Conservation (phyloP, 257 asterid species). For the Penstemon eatonii region DNA sequence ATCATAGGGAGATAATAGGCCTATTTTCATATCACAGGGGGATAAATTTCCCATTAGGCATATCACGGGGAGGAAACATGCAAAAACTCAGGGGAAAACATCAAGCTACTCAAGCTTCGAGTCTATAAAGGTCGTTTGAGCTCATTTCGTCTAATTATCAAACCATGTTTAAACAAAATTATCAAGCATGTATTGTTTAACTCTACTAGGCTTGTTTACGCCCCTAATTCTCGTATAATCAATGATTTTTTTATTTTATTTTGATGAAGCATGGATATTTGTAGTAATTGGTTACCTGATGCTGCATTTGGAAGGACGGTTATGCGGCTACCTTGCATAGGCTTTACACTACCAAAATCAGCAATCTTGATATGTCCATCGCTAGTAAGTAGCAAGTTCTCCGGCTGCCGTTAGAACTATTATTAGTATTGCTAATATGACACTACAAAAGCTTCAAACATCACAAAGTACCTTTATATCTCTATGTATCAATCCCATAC, state of each 20-base stretch:
- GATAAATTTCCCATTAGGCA: too few species aligned
- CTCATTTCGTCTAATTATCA: too few species aligned
- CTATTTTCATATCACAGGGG: too few species aligned
- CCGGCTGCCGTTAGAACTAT: conserved; percentile 71
- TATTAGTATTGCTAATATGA: conserved; percentile 34
- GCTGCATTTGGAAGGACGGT: conserved; percentile 98
- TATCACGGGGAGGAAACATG: too few species aligned
- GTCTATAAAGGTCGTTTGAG: too few species aligned
- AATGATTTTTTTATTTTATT: not conserved
- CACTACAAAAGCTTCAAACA: conserved; percentile 18
- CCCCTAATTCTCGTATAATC: too few species aligned
- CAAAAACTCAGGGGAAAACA: too few species aligned
- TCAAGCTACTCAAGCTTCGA: too few species aligned
- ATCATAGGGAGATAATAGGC: too few species aligned
- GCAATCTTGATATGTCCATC: conserved; percentile 98
- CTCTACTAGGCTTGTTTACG: too few species aligned
- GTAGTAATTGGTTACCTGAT: conserved; percentile 56
- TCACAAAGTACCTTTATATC: conserved; percentile 80
- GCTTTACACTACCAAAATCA: conserved; percentile 99
- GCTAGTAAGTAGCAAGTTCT: conserved; percentile 81
- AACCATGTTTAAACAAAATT: too few species aligned
- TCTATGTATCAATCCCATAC: conserved; percentile 94
- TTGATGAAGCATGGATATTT: conserved; percentile 2
- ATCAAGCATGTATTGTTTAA: too few species aligned
- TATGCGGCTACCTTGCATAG: conserved; percentile 90